These are phyloP conservation scores for Penicillium crustosum DNA, from an alignment of 2,329 filamentous ascomycete species.

Conservation along the genomic window DNA sequence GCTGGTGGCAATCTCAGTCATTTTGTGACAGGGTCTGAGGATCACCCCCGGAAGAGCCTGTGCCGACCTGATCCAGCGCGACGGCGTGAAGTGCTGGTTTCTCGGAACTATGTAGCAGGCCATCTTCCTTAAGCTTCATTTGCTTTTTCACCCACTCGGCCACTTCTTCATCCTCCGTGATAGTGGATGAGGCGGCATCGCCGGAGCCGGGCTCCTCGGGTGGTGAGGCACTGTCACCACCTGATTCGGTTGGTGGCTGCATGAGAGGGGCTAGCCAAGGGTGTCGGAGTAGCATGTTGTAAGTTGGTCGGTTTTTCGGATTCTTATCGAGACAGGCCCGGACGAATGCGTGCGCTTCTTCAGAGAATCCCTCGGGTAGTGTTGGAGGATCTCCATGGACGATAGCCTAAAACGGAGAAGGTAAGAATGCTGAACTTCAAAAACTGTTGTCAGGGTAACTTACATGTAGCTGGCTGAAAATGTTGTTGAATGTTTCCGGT, in stretches of 20 bases:
- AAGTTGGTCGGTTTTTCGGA: conserved; percentile 88
- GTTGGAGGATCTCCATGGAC: conserved; percentile 94
- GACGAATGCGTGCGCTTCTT: conserved; percentile 82
- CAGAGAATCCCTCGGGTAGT: conserved; percentile 79
- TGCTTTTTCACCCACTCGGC: conserved; percentile 78
- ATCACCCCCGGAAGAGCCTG: conserved; percentile 38
- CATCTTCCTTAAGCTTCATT: conserved; percentile 65
- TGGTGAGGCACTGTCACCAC: conserved; percentile 46
- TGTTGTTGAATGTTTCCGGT: conserved; percentile 95
- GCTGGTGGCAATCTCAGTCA: conserved; percentile 9
- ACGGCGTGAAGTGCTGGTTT: conserved; percentile 87
- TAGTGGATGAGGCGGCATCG: conserved; percentile 36
- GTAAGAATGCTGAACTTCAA: conserved; percentile 8
- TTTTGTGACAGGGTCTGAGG: conserved; percentile 13
- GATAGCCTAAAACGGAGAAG: conserved; percentile 68
- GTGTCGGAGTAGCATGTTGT: conserved; percentile 83
- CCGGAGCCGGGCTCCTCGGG: conserved; percentile 27
- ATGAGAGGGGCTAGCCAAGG: conserved; percentile 78
- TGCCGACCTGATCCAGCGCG: conserved; percentile 69
- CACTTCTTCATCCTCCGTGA: conserved; percentile 74
- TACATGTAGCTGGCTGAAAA: conserved; percentile 95
- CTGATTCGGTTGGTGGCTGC: conserved; percentile 71
- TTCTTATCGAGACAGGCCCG: conserved; percentile 88
- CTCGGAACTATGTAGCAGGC: conserved; percentile 53
- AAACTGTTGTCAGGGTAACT: conserved; percentile 49